A percentile compares a stretch with the other conserved stretches of the same genome.
phyloP scores from a whole-genome alignment of 192 early-diverging fungal species.

The Rhizophagus clarus region DNA sequence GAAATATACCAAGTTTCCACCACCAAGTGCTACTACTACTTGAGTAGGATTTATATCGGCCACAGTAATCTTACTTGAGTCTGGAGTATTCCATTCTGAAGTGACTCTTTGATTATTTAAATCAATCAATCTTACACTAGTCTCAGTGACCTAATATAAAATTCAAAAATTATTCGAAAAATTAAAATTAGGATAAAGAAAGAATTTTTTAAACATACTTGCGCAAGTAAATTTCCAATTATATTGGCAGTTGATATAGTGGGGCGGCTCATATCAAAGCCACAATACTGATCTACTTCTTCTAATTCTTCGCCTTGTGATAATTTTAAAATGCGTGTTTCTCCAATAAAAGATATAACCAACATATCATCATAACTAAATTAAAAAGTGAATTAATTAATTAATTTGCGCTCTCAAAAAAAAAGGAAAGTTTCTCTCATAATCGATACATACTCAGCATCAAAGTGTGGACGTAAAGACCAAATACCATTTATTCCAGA shows the following conservation, averaged over 20 bases:
- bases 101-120: constrained; percentile 38
- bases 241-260: constrained; percentile 56
- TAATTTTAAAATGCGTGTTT: constrained; percentile 60
- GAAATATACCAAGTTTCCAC: constrained; percentile 60
- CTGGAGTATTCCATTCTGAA: constrained; percentile 54
- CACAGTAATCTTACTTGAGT: constrained; percentile 47
- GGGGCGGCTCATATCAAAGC: constrained; percentile 37
- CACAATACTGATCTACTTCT: constrained; percentile 48
- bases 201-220: constrained; percentile 42
- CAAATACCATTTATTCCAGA: constrained; percentile 74
- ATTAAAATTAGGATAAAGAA: neutral
- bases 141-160: constrained; percentile 50
- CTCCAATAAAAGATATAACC: constrained; percentile 64
- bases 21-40: constrained; percentile 59
- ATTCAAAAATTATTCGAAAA: neutral
- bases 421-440: neutral
- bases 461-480: constrained; percentile 58
- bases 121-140: constrained; percentile 52
- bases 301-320: constrained; percentile 50
- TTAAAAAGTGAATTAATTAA: neutral
- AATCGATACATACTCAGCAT: constrained; percentile 44
- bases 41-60: constrained; percentile 57
- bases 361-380: constrained; percentile 50
- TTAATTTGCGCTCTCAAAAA: neutral
- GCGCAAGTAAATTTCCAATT: constrained; percentile 53